Conservation (phyloP, 805 yeast genomes). For the Starmerella powellii region DNA sequence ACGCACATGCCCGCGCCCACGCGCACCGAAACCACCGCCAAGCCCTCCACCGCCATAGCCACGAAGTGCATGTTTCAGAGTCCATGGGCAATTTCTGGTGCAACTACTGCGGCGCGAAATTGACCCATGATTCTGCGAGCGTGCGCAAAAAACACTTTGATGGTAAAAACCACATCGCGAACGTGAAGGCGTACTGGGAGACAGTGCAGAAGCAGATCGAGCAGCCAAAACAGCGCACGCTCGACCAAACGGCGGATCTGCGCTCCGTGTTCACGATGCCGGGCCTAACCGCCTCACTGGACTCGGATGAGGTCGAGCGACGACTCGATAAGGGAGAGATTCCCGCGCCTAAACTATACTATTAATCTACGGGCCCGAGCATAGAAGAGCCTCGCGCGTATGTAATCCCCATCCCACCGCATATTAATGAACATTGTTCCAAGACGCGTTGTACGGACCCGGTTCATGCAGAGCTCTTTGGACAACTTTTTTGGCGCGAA, state of each 20-base stretch:
- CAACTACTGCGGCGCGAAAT: slow-evolving; percentile 18
- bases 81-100: slow-evolving; percentile 20
- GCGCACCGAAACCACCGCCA: too few relatives aligned
- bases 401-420: too few relatives aligned
- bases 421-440: too few relatives aligned
- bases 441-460: slow-evolving; percentile 10
- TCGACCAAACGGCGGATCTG: slow-evolving; percentile 16
- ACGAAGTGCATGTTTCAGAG: too few relatives aligned
- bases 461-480: slow-evolving; percentile 21
- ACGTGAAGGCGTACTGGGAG: slow-evolving; percentile 21
- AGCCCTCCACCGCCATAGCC: too few relatives aligned
- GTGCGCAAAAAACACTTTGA: slow-evolving; percentile 18
- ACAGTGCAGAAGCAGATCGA: slow-evolving; percentile 1
- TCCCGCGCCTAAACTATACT: slow-evolving; percentile 11
- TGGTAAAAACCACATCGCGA: slow-evolving; percentile 18
- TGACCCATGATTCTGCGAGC: slow-evolving; percentile 20
- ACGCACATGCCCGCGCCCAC: too few relatives aligned
- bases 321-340: slow-evolving; percentile 9
- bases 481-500: slow-evolving; percentile 21
- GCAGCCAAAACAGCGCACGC: background rate
- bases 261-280: slow-evolving; percentile 13
- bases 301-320: slow-evolving; percentile 8
- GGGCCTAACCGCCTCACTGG: slow-evolving; percentile 13
- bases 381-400: too few relatives aligned
- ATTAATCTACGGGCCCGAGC: too few relatives aligned